Evolutionary conservation across 2,329 filamentous ascomycete genomes (phyloP).

Genomic region (Cladobotryum mycophilum): DNA sequence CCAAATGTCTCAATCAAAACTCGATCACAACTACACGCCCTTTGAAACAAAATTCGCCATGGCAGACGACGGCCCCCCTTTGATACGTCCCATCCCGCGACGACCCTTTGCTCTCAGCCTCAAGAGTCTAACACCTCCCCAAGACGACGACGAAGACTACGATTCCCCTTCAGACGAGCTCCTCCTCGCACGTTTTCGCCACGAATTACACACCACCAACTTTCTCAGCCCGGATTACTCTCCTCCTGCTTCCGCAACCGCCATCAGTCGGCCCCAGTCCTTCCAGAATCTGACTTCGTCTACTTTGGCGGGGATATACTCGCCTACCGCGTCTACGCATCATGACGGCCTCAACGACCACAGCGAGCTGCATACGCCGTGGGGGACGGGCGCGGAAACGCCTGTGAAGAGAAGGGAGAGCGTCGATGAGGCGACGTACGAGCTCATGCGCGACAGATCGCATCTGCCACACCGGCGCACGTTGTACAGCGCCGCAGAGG

Average conservation of each 20-base stretch:
- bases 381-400: conserved; percentile 71
- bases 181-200: conserved; percentile 15
- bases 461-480: conserved; percentile 28
- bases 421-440: conserved; percentile 39
- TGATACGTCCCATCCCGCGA: conserved; percentile 65
- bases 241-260: conserved; percentile 22
- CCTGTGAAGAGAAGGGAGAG: conserved; percentile 41
- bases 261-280: conserved; percentile 65
- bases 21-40: background rate
- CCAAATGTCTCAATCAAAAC: no score
- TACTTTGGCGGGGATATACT: conserved; percentile 89
- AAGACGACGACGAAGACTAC: conserved; percentile 25
- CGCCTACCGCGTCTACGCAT: conserved; percentile 52
- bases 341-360: conserved; percentile 34
- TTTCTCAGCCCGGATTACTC: conserved; percentile 40
- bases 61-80: conserved; percentile 42
- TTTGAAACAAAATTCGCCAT: conserved; percentile 18
- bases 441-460: conserved; percentile 37
- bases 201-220: conserved; percentile 28
- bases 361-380: conserved; percentile 62
- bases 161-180: conserved; percentile 17
- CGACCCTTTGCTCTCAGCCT: conserved; percentile 61
- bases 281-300: conserved; percentile 82
- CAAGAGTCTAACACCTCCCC: conserved; percentile 39
- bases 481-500: conserved; percentile 26